Evolutionary conservation across 164 flowering plant species (phyloP).

Genomic region (Taxillus chinensis): DNA sequence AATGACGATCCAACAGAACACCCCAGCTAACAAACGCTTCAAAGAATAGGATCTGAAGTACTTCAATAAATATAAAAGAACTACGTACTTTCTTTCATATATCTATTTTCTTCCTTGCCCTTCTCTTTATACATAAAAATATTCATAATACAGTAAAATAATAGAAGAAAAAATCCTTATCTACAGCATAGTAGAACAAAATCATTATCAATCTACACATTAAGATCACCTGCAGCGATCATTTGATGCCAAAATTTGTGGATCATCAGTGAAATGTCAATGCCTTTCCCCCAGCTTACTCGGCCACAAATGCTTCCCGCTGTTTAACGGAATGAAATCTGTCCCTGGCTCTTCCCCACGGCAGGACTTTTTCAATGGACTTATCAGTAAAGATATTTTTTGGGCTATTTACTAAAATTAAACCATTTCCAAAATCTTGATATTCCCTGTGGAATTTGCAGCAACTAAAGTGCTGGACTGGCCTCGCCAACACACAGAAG

Average conservation of each 20-base stretch:
- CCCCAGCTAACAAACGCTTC: too few relatives aligned
- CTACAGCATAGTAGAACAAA: slow-evolving; percentile 10
- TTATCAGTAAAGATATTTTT: background rate
- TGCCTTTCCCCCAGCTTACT: background rate
- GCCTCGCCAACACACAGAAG: slow-evolving; percentile 92
- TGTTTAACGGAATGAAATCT: background rate
- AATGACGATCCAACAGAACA: too few relatives aligned
- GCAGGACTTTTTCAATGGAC: background rate
- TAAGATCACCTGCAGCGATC: slow-evolving; percentile 7
- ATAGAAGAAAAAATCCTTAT: slow-evolving; percentile 4
- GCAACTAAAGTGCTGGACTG: slow-evolving; percentile 80
- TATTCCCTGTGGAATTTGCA: slow-evolving; percentile 84
- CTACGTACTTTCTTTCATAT: too few relatives aligned
- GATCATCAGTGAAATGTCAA: background rate
- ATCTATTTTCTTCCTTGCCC: too few relatives aligned
- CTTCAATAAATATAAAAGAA: too few relatives aligned
- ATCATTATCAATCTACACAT: slow-evolving; percentile 6
- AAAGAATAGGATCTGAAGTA: too few relatives aligned
- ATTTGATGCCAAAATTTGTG: slow-evolving; percentile 17
- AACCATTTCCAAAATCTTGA: slow-evolving; percentile 87
- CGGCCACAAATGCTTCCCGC: background rate
- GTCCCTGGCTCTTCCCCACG: background rate
- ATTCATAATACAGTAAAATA: too few relatives aligned
- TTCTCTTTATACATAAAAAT: too few relatives aligned
- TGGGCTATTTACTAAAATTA: slow-evolving; percentile 13